Percentiles rank a stretch among this genome's conserved stretches.
Conservation (phyloP, 371 early-diverging fungal species). For the Actinomortierella ambigua region DNA sequence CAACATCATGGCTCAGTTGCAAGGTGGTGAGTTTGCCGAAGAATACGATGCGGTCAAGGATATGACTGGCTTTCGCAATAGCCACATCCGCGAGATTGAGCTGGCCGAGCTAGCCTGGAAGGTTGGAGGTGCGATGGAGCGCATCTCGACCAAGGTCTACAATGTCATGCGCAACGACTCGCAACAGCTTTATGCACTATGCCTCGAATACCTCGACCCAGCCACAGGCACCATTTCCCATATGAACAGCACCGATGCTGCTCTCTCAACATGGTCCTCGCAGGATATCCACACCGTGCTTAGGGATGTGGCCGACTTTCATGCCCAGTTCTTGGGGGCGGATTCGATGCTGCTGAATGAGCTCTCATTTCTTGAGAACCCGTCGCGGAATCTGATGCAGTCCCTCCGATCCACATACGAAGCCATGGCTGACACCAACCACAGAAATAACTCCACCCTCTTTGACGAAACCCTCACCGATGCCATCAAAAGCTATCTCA, state of each 20-base stretch:
- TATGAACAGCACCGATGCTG: conserved; percentile 37
- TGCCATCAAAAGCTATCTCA: conserved; percentile 23
- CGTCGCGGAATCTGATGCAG: conserved; percentile 27
- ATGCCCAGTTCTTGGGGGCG: conserved; percentile 40
- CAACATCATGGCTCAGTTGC: conserved; percentile 46
- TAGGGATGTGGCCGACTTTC: conserved; percentile 33
- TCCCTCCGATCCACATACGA: conserved; percentile 34
- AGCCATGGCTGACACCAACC: conserved; percentile 33
- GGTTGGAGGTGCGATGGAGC: conserved; percentile 38
- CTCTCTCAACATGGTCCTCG: conserved; percentile 21
- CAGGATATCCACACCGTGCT: conserved; percentile 31
- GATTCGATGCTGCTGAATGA: conserved; percentile 13
- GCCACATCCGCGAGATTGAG: conserved; percentile 45
- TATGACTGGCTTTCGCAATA: conserved; percentile 40
- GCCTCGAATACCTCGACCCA: conserved; percentile 41
- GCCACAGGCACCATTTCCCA: conserved; percentile 25
- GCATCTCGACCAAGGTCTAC: conserved; percentile 45
- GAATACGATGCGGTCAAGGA: conserved; percentile 45
- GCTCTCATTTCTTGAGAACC: conserved; percentile 41
- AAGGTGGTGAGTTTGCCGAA: conserved; percentile 39
- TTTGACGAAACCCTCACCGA: conserved; percentile 24
- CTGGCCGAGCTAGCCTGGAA: conserved; percentile 38
- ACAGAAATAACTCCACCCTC: conserved; percentile 18
- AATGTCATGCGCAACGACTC: conserved; percentile 39
- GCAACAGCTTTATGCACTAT: conserved; percentile 43